Conservation (phyloP, 495 filamentous ascomycete genomes). For the Lasiosphaeria hispida region DNA sequence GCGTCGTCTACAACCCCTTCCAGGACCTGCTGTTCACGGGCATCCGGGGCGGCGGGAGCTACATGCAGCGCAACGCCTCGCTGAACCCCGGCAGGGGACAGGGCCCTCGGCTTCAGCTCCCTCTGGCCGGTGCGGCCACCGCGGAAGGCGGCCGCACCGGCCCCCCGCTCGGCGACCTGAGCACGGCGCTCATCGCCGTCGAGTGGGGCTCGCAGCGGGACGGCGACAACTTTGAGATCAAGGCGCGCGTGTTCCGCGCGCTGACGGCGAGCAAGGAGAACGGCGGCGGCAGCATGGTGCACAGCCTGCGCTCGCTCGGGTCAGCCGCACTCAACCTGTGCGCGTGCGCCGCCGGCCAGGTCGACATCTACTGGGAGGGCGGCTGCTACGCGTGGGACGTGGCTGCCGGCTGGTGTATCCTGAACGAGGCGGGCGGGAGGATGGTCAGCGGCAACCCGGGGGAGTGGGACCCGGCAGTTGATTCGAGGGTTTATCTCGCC, state of each 20-base stretch:
- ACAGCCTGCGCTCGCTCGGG: slow-evolving; percentile 70
- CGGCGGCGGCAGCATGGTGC: slow-evolving; percentile 84
- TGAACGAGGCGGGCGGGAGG: slow-evolving; percentile 78
- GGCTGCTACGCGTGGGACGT: slow-evolving; percentile 97
- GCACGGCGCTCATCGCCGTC: slow-evolving; percentile 62
- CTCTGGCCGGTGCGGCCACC: slow-evolving; percentile 55
- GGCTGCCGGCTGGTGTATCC: slow-evolving; percentile 84
- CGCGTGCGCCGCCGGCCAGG: slow-evolving; percentile 69
- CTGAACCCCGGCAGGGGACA: slow-evolving; percentile 26
- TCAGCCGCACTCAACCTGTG: slow-evolving; percentile 83
- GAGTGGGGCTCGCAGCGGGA: slow-evolving; percentile 78
- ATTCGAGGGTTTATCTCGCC: slow-evolving; percentile 75
- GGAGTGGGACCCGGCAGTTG: slow-evolving; percentile 70
- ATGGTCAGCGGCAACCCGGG: slow-evolving; percentile 78
- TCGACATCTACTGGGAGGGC: slow-evolving; percentile 91
- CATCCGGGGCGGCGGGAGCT: slow-evolving; percentile 68
- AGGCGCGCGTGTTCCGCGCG: slow-evolving; percentile 64
- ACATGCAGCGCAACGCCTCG: slow-evolving; percentile 43
- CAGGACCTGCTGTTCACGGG: slow-evolving; percentile 66
- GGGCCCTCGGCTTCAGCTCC: slow-evolving; percentile 35
- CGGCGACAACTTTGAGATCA: slow-evolving; percentile 74
- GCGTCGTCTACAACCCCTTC: slow-evolving; percentile 84
- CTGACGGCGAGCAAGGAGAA: slow-evolving; percentile 59
- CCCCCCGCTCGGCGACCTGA: slow-evolving; percentile 54
- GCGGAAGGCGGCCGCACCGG: slow-evolving; percentile 17